Evolutionary conservation across 805 yeast species (phyloP), one percentile per base, ranked within the genome.

Genomic region (Wickerhamomyces chaumierensis): DNA sequence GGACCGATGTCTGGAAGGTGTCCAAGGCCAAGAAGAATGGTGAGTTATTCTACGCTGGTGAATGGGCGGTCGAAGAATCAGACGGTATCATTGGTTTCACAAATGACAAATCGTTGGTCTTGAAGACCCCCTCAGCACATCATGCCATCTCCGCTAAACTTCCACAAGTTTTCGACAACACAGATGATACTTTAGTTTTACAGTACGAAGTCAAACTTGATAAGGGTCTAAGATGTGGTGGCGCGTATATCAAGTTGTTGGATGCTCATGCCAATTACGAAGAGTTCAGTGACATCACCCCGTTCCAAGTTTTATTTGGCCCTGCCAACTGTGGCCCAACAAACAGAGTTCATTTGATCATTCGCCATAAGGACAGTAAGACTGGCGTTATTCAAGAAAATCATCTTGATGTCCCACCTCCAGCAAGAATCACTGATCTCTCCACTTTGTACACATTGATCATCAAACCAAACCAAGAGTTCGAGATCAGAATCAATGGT

Each of bases 181-280:
- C 65, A 11, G 69, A 68, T 47, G 65, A 75, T 41, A 77, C 85
- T 14, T 65, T 88, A 45, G 95, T 88, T 9, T 62, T 86, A 33
- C 96, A 88, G 61, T 88, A 85, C 58, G 96, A 88, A 60, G 83
- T 85, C 39, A 87, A 87, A 62, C 61, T 79, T 33, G 95, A 88
- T 62, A 67, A 80, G 32, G 84, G 83, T 9, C 63, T 86, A 40
- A 67, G 67, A 34, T 88, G 96, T 61, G 94, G 95, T 36, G 96
- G 96, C 39, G 90, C 94, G 2, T 88, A 87, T 61, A 57, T 88
- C 47, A 88, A 88, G 64, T 64, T 88, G 34, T 60, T 88, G 39
- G 65, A 75, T 53, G 56, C 57, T 2, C 58, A 60, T 11, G 70
- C 66, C 7, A 53, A 58, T 14, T 44, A 60, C 34, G 65, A 55